Percentiles rank a stretch among this genome's conserved stretches.
These are phyloP conservation scores for Penicillium macrosclerotiorum DNA, from an alignment of 495 filamentous ascomycete species.

Conservation along the genomic window DNA sequence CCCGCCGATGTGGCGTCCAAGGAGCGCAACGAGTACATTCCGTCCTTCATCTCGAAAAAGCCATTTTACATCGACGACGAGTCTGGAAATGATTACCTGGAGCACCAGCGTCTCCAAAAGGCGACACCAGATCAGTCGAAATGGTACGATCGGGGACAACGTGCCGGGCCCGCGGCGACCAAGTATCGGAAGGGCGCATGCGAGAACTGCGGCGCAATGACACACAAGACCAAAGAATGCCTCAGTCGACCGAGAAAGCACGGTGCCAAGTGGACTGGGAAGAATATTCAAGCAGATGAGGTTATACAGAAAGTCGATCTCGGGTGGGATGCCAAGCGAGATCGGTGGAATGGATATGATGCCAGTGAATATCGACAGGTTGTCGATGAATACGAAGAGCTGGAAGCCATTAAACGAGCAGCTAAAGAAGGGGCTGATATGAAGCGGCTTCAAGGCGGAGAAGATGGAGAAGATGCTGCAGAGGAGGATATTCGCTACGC, in stretches of 20 bases:
- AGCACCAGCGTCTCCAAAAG: conserved; percentile 91
- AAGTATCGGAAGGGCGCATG: conserved; percentile 98
- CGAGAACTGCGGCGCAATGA: conserved; percentile 96
- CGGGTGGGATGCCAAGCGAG: conserved; percentile 97
- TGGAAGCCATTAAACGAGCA: conserved; percentile 75
- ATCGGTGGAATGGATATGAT: conserved; percentile 97
- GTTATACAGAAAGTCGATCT: conserved; percentile 78
- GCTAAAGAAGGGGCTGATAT: conserved; percentile 43
- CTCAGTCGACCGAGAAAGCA: conserved; percentile 83
- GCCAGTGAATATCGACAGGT: conserved; percentile 80
- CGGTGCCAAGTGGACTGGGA: conserved; percentile 90
- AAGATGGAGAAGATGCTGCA: conserved; percentile 53
- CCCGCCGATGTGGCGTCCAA: conserved; percentile 55
- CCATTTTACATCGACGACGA: conserved; percentile 93
- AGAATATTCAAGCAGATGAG: conserved; percentile 91
- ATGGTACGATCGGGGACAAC: conserved; percentile 88
- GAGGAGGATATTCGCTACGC: conserved; percentile 77
- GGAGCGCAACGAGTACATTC: conserved; percentile 97
- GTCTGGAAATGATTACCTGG: conserved; percentile 82
- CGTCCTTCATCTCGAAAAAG: conserved; percentile 94
- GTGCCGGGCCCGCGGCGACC: conserved; percentile 77
- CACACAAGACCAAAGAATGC: conserved; percentile 93
- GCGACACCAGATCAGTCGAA: conserved; percentile 60
- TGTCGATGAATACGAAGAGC: conserved; percentile 80
- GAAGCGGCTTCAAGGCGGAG: conserved; percentile 48